Base-by-base conservation (phyloP, 345 rosid species). In the Pistacia integerrima region DNA sequence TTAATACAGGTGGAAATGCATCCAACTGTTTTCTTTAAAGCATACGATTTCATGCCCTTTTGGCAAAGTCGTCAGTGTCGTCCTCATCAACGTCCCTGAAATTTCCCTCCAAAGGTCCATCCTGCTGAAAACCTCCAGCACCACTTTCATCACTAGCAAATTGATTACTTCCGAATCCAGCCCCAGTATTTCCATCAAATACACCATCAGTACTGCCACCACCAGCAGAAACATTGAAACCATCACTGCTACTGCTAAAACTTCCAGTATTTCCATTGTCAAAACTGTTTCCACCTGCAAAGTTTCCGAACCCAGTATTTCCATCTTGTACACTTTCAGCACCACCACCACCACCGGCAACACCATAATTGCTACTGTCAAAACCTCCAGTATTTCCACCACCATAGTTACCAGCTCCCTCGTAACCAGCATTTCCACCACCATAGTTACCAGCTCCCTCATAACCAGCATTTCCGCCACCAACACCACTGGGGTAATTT, bases 41-140 rank as follows among this genome's bases (percentile, higher is more conserved):
- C 64, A 41, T 61, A 55, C 13, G 1, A 52, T 72, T 67, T 93
- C 88, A 93, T 56, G 91, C 95, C 74, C 95, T 90, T 82, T 94
- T 93, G 63, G 97, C 92, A 55, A 85, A 79, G 79, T 90, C 85
- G 35, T 33, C 85, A 25, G 74, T 41, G 62, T 81, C 81, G 59
- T 88, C 87, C 3, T 90, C 86, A 2, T 30, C 33, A 30, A 25
- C 25, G 25, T 84, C 89, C 80, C 72, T 78, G 80, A 38, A 71
- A 74, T 67, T 86, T 46, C 73, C 85, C 25, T 69, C 81, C 67
- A 22, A 58, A 0, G 85, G 41, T 22, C 71, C 81, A 30, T 72
- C 81, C 22, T 73, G 85, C 58, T 64, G 73, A 69, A 73, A 69
- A 54, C 81, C 90, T 64, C 49, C 81, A 25, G 76, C 82, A 63